phyloP scores from a whole-genome alignment of 1,139 yeast genomes.

The Schwanniomyces etchellsii region DNA sequence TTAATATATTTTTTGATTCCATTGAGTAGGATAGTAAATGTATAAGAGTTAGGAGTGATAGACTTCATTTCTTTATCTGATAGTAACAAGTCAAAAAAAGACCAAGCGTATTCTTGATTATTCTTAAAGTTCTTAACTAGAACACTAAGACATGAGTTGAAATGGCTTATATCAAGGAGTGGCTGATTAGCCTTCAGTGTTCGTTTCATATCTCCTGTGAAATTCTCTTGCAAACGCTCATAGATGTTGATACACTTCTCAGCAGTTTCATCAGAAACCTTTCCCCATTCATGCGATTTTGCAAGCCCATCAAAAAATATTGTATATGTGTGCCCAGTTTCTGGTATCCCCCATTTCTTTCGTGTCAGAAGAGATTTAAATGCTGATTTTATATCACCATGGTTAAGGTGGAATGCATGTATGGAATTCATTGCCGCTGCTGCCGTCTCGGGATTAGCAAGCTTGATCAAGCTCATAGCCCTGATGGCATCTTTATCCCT shows the following conservation, averaged over 20 bases:
- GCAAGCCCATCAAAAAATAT: slow-evolving; percentile 56
- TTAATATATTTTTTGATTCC: slow-evolving; percentile 26
- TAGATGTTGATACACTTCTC: slow-evolving; percentile 21
- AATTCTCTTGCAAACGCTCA: slow-evolving; percentile 10
- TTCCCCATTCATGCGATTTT: slow-evolving; percentile 32
- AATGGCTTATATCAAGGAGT: slow-evolving; percentile 18
- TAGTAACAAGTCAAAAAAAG: slow-evolving; percentile 27
- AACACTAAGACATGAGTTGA: slow-evolving; percentile 35
- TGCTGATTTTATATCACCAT: slow-evolving; percentile 38
- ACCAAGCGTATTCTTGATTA: slow-evolving; percentile 35
- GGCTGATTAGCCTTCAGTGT: slow-evolving; percentile 1
- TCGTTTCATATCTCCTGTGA: neutral
- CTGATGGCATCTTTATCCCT: slow-evolving; percentile 41
- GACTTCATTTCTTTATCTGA: slow-evolving; percentile 11
- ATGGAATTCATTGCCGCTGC: slow-evolving; percentile 59
- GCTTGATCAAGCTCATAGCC: slow-evolving; percentile 47
- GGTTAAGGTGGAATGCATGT: slow-evolving; percentile 40
- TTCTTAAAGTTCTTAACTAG: slow-evolving; percentile 28
- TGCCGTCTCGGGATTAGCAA: slow-evolving; percentile 43
- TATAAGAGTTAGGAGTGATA: slow-evolving; percentile 28
- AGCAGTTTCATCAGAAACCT: slow-evolving; percentile 16
- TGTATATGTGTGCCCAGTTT: slow-evolving; percentile 49
- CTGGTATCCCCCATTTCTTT: slow-evolving; percentile 54
- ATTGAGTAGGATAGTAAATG: slow-evolving; percentile 36
- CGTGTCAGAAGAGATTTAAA: slow-evolving; percentile 46